Evolutionary conservation across 2,329 filamentous ascomycete genomes (phyloP), one percentile per base, ranked within the genome.

Genomic region (Verticillium albo-atrum): DNA sequence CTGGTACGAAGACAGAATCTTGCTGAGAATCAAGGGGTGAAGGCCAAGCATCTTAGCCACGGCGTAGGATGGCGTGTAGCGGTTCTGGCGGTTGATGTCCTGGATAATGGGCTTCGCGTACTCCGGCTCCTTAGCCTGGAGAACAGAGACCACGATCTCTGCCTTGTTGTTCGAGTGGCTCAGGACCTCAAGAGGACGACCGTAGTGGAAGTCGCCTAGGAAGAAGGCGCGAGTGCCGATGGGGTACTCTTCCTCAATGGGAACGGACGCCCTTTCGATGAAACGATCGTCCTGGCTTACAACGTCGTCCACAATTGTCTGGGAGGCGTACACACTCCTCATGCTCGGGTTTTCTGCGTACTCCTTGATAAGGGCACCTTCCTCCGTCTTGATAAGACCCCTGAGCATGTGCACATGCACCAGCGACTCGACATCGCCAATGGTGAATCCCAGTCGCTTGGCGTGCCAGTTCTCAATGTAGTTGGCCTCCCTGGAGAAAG

Each of bases 401-500:
- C 91, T 96, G 58, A 99, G 84, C 84, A 97, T 95, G 66, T 97
- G 90, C 37, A 99, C 92, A 64, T 96, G 90, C 30, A 97, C 86
- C 66, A 98, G 81, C 26, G 92, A 91, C 70, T 99, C 94, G 6
- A 98, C 91, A 25, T 87, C 79, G 50, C 94, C 92, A 63, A 93
- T 92, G 56, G 93, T 83, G 71, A 96, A 92, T 53, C 91, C 96
- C 56, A 99, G 83, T 53, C 93, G 87, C 76, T 95, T 97, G 76
- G 90, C 94, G 76, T 99, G 97, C 70, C 85, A 88, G 57, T 84
- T 89, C 73, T 98, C 94, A 61, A 97, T 91, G 60, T 87, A 87
- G 37, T 88, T 84, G 1, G 95, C 86, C 71, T 95, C 97, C 76
- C 87, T 94, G 68, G 86, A 86, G 83, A 90, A 99, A 37, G 93